Percentiles rank a stretch among this genome's conserved stretches.
phyloP scores from a whole-genome alignment of 2,329 filamentous ascomycete genomes.

The Colletotrichum scovillei region DNA sequence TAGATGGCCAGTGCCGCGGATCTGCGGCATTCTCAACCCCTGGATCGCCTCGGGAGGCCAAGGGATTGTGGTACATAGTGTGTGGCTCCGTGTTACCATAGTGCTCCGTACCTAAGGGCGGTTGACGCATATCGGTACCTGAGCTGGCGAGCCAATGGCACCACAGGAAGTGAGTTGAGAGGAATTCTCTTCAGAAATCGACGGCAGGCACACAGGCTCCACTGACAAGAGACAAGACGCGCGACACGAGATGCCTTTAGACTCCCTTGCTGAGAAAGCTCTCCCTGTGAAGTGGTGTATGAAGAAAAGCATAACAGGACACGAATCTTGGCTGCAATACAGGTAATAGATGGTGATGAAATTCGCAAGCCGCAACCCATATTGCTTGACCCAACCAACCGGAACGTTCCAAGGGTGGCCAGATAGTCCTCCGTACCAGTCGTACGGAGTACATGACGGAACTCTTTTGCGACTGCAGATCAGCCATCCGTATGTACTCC shows the following conservation, averaged over 20 bases:
- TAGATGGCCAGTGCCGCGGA: conserved; percentile 2
- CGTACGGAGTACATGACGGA: too few relatives aligned
- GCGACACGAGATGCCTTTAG: not conserved
- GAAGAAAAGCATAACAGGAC: not conserved
- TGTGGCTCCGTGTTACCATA: not conserved
- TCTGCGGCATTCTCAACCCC: conserved; percentile 6
- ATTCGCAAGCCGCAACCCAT: not conserved
- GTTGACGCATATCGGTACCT: not conserved
- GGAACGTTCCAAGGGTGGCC: not conserved
- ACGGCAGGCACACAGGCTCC: not conserved
- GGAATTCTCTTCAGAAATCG: too few relatives aligned
- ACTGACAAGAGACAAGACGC: not conserved
- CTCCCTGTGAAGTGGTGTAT: too few relatives aligned
- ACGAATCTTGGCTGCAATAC: not conserved
- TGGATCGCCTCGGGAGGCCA: not conserved
- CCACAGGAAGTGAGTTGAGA: not conserved
- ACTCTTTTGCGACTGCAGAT: not conserved
- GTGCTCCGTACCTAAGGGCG: not conserved
- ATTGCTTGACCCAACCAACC: not conserved
- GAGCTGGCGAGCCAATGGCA: not conserved
- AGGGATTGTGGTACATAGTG: not conserved
- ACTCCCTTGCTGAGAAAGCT: not conserved
- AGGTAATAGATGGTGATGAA: not conserved
- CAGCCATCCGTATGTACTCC: not conserved
- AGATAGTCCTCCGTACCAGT: not conserved